These are phyloP conservation scores for Saccharomycopsis oosterbeekiorum DNA, from an alignment of 805 yeast genomes.

Conservation along the genomic window DNA sequence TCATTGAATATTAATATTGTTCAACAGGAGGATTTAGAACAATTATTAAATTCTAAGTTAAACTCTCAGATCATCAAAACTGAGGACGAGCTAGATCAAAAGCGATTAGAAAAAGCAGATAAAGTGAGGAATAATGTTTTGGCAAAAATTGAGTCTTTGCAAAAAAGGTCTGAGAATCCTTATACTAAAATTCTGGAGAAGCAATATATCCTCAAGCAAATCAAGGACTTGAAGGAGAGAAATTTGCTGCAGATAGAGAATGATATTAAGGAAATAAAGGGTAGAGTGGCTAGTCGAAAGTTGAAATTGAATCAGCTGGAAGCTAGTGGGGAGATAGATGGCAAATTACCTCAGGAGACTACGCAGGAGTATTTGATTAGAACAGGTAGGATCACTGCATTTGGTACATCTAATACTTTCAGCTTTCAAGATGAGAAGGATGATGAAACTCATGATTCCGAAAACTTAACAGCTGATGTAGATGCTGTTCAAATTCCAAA, in stretches of 20 bases:
- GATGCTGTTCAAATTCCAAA: background rate
- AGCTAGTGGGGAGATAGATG: slow-evolving; percentile 18
- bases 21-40: slow-evolving; percentile 75
- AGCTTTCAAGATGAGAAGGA: slow-evolving; percentile 28
- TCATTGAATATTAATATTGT: slow-evolving; percentile 49
- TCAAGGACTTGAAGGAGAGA: slow-evolving; percentile 36
- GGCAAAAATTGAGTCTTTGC: slow-evolving; percentile 37
- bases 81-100: slow-evolving; percentile 64
- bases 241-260: slow-evolving; percentile 44
- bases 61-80: slow-evolving; percentile 47
- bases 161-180: slow-evolving; percentile 39
- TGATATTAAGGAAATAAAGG: slow-evolving; percentile 56
- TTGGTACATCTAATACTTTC: slow-evolving; percentile 62
- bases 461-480: slow-evolving; percentile 20
- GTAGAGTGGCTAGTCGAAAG: slow-evolving; percentile 32
- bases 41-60: slow-evolving; percentile 60
- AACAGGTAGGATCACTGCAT: slow-evolving; percentile 90
- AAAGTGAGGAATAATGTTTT: slow-evolving; percentile 36
- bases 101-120: slow-evolving; percentile 60
- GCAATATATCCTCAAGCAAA: slow-evolving; percentile 43
- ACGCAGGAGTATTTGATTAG: slow-evolving; percentile 73
- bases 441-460: slow-evolving; percentile 11
- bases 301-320: slow-evolving; percentile 13
- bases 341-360: slow-evolving; percentile 57
- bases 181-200: slow-evolving; percentile 57